Percentiles rank a stretch among this genome's conserved stretches.
These are phyloP conservation scores for Edaphochlamys debaryana DNA, from an alignment of 139 green algal species.

Conservation along the genomic window DNA sequence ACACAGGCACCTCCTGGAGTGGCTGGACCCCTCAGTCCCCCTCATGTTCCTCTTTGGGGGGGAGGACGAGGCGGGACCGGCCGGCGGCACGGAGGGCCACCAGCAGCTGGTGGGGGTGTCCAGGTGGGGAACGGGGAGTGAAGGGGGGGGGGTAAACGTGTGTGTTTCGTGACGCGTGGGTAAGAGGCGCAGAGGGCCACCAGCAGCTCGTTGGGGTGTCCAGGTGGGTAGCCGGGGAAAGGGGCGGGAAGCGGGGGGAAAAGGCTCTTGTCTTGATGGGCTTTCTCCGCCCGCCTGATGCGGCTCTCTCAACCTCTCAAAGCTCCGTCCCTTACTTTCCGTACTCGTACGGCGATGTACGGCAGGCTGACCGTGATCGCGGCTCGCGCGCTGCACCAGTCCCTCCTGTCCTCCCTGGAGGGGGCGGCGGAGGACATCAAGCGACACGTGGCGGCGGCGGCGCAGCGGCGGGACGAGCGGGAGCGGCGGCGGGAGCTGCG, in stretches of 20 bases:
- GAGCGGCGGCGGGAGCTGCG: slow-evolving; percentile 17
- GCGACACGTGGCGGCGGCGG: slow-evolving; percentile 8
- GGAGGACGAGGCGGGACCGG: background rate
- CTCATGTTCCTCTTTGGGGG: slow-evolving; percentile 54
- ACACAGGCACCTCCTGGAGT: slow-evolving; percentile 44
- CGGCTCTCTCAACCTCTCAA: too few relatives aligned
- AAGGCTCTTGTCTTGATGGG: too few relatives aligned
- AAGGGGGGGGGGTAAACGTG: too few relatives aligned
- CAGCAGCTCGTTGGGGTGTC: too few relatives aligned
- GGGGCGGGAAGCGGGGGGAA: too few relatives aligned
- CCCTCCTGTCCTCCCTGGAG: slow-evolving; percentile 33
- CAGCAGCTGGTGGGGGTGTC: slow-evolving; percentile 32
- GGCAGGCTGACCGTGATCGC: slow-evolving; percentile 48
- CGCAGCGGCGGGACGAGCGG: background rate
- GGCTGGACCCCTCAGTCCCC: slow-evolving; percentile 54
- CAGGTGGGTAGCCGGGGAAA: too few relatives aligned
- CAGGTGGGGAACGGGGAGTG: too few relatives aligned
- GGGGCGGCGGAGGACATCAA: slow-evolving; percentile 4
- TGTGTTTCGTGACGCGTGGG: too few relatives aligned
- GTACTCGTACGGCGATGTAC: too few relatives aligned
- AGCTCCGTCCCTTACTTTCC: too few relatives aligned
- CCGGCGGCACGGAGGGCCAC: background rate
- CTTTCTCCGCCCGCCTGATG: too few relatives aligned
- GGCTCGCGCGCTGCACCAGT: slow-evolving; percentile 38
- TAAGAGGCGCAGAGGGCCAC: too few relatives aligned